phyloP scores from a whole-genome alignment of 768 basidiomycete species.

The Amyloporia xantha region DNA sequence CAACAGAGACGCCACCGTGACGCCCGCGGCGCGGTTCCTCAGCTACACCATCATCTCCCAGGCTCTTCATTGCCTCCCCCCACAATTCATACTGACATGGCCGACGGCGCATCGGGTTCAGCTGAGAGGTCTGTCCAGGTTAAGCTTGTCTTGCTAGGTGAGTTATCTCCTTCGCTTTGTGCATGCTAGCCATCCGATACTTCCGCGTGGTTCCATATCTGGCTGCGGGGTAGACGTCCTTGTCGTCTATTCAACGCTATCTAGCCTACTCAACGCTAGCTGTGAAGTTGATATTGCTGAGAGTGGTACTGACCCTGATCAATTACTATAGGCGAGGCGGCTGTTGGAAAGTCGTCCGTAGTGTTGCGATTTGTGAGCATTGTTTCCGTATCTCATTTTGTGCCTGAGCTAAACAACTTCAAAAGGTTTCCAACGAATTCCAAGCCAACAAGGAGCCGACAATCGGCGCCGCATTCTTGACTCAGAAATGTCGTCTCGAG shows the following conservation, averaged over 20 bases:
- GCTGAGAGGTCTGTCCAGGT: slow-evolving; percentile 93
- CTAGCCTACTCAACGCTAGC: no score
- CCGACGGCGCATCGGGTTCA: slow-evolving; percentile 67
- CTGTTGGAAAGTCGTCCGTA: slow-evolving; percentile 98
- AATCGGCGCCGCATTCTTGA: slow-evolving; percentile 93
- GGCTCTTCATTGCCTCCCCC: slow-evolving; percentile 16
- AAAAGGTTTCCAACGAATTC: slow-evolving; percentile 91
- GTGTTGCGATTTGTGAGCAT: slow-evolving; percentile 88
- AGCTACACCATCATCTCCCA: slow-evolving; percentile 18
- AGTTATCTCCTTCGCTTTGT: slow-evolving; percentile 16
- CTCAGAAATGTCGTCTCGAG: slow-evolving; percentile 92
- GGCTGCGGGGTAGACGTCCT: background rate
- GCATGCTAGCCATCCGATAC: background rate
- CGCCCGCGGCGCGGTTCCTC: slow-evolving; percentile 12
- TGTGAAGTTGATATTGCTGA: no score
- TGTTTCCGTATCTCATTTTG: background rate
- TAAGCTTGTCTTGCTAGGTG: slow-evolving; percentile 93
- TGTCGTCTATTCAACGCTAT: background rate
- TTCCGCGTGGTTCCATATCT: background rate
- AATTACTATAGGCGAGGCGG: slow-evolving; percentile 89
- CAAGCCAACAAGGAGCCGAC: slow-evolving; percentile 99
- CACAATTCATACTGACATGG: slow-evolving; percentile 38
- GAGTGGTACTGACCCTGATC: background rate
- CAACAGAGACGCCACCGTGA: slow-evolving; percentile 1
- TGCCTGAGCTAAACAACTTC: background rate